phyloP scores from a whole-genome alignment of 768 basidiomycete species.

The Vararia minispora region DNA sequence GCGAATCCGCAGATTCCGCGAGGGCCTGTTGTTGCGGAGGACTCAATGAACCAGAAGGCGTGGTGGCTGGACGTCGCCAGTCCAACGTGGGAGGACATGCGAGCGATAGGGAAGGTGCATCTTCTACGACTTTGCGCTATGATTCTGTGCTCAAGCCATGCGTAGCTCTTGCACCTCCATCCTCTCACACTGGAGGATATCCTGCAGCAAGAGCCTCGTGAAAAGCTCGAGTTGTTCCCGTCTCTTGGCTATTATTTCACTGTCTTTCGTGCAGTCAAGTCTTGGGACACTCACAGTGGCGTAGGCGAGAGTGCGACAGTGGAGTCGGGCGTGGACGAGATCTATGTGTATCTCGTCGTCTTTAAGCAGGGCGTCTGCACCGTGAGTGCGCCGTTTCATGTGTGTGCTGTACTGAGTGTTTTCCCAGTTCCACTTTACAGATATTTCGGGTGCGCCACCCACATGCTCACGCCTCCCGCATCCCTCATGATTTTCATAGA shows the following conservation, averaged over 20 bases:
- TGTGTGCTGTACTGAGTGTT: neutral
- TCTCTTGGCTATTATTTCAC: slow-evolving; percentile 89
- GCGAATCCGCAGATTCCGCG: slow-evolving; percentile 11
- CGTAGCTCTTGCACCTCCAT: slow-evolving; percentile 74
- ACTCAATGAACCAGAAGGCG: slow-evolving; percentile 31
- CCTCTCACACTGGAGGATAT: slow-evolving; percentile 92
- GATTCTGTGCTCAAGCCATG: too few relatives aligned
- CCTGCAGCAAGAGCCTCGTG: slow-evolving; percentile 80
- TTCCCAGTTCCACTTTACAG: slow-evolving; percentile 78
- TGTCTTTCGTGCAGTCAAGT: slow-evolving; percentile 75
- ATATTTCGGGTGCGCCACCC: slow-evolving; percentile 48
- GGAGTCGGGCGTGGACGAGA: slow-evolving; percentile 55
- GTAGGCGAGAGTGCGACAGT: slow-evolving; percentile 24
- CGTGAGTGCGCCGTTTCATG: slow-evolving; percentile 27
- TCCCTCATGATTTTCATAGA: slow-evolving; percentile 28
- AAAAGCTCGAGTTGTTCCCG: slow-evolving; percentile 83
- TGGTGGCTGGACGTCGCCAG: slow-evolving; percentile 92
- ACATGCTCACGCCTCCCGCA: neutral
- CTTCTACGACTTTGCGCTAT: too few relatives aligned
- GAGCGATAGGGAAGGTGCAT: slow-evolving; percentile 70
- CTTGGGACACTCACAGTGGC: slow-evolving; percentile 28
- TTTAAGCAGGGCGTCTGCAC: slow-evolving; percentile 81
- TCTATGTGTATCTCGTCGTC: slow-evolving; percentile 83
- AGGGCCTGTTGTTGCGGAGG: slow-evolving; percentile 6
- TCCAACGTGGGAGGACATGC: slow-evolving; percentile 82